A percentile compares a stretch with the other conserved stretches of the same genome.
Conservation (phyloP, 495 filamentous ascomycete species). For the Talaromyces liani region DNA sequence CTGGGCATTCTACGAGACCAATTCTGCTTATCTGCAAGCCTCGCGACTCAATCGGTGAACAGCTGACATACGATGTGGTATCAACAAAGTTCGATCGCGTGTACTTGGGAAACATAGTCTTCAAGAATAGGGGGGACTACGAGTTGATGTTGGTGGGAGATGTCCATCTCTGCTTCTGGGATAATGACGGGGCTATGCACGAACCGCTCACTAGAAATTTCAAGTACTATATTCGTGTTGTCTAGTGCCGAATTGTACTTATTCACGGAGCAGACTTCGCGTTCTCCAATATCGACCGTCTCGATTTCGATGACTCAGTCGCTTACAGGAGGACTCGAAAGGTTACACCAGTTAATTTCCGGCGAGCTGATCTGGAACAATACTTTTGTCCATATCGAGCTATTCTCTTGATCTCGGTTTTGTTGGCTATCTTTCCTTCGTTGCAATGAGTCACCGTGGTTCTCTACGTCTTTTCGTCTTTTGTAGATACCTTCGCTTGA, state of each 20-base stretch:
- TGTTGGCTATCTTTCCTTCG: not conserved
- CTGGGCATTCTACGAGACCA: not conserved
- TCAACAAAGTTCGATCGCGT: not conserved
- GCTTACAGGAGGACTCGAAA: not conserved
- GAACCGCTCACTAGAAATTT: not conserved
- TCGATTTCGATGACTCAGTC: not conserved
- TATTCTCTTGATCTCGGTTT: not conserved
- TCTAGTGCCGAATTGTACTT: not conserved
- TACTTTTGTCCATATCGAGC: not conserved
- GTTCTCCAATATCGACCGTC: not conserved
- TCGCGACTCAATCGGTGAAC: not conserved
- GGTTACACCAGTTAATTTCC: not conserved
- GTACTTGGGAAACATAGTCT: not conserved
- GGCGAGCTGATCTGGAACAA: not conserved
- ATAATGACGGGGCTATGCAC: not conserved
- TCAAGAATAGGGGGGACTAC: not conserved
- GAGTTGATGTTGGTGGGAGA: constrained; percentile 1
- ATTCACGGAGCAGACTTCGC: not conserved
- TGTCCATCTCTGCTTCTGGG: constrained; percentile 3
- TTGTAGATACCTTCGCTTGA: not conserved
- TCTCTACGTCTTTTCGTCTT: not conserved
- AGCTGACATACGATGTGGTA: not conserved
- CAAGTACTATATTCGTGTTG: constrained; percentile 2
- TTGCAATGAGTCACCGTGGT: not conserved
- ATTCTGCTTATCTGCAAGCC: not conserved